Conservation (phyloP, 2,329 filamentous ascomycete genomes). For the Phyllosticta citrichinensis region DNA sequence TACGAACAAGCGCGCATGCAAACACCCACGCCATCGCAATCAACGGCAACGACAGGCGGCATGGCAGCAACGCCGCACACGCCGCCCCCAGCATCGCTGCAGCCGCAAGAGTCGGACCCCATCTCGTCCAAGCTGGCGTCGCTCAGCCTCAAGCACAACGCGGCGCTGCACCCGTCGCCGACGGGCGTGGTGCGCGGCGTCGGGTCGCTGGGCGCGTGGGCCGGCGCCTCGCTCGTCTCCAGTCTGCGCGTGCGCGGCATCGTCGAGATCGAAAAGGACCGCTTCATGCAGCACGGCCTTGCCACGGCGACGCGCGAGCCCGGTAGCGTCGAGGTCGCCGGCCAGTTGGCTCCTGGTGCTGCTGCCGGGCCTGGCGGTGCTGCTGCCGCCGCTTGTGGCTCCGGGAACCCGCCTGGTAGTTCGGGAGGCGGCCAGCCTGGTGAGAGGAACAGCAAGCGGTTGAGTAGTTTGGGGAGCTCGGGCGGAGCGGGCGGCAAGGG, state of each 20-base stretch:
- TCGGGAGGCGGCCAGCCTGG: background rate
- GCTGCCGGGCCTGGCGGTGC: background rate
- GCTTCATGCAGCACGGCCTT: slow-evolving; percentile 58
- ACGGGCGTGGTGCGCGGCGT: slow-evolving; percentile 55
- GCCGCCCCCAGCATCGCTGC: slow-evolving; percentile 29
- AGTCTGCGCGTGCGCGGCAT: slow-evolving; percentile 59
- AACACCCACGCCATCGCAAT: slow-evolving; percentile 19
- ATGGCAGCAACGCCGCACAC: background rate
- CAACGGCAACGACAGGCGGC: slow-evolving; percentile 2
- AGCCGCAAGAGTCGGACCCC: slow-evolving; percentile 42
- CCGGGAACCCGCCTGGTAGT: background rate
- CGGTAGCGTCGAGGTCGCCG: slow-evolving; percentile 10
- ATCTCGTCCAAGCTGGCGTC: slow-evolving; percentile 50
- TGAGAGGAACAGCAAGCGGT: background rate
- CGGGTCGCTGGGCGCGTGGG: slow-evolving; percentile 63
- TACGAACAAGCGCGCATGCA: slow-evolving; percentile 13
- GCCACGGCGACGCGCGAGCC: slow-evolving; percentile 46
- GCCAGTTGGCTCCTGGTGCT: background rate
- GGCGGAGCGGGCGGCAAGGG: slow-evolving; percentile 14
- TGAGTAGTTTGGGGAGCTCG: slow-evolving; percentile 3
- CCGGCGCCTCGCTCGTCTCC: slow-evolving; percentile 60
- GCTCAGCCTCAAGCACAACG: slow-evolving; percentile 33
- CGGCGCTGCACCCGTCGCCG: slow-evolving; percentile 25
- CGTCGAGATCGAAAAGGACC: slow-evolving; percentile 60
- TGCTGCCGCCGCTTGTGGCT: background rate